Conservation (phyloP, 164 flowering plant genomes). For the Hamamelis virginiana region DNA sequence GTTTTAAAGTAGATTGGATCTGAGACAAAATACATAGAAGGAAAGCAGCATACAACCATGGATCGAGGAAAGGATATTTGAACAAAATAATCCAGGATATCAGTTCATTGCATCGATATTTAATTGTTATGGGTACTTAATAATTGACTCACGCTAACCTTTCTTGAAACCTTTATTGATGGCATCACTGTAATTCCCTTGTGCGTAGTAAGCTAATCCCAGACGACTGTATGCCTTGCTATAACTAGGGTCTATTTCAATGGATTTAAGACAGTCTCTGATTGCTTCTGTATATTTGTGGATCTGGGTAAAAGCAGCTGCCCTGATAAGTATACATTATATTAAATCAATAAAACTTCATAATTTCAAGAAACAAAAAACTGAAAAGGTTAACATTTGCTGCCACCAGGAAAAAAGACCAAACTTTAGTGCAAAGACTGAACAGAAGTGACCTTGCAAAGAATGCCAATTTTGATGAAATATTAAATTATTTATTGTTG, state of each 20-base stretch:
- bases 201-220: slow-evolving; percentile 84
- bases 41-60: too few species aligned
- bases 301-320: slow-evolving; percentile 91
- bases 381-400: neutral
- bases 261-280: slow-evolving; percentile 66
- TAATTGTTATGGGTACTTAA: neutral
- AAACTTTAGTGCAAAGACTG: too few species aligned
- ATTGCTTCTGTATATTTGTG: slow-evolving; percentile 68
- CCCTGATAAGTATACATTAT: slow-evolving; percentile 48
- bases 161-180: slow-evolving; percentile 68
- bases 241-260: slow-evolving; percentile 75
- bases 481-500: too few species aligned
- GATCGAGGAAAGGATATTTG: too few species aligned
- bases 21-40: too few species aligned
- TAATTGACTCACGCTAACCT: slow-evolving; percentile 47
- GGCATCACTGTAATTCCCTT: slow-evolving; percentile 84
- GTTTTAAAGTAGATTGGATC: too few species aligned
- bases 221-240: slow-evolving; percentile 95
- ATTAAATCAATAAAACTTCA: neutral
- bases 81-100: too few species aligned
- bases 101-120: too few species aligned
- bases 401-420: too few species aligned
- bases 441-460: too few species aligned
- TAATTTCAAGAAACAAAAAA: neutral
- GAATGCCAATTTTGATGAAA: too few species aligned